Evolutionary conservation across 257 asterid species (phyloP), one percentile per base, ranked within the genome.

Genomic region (Oldenlandia corymbosa): DNA sequence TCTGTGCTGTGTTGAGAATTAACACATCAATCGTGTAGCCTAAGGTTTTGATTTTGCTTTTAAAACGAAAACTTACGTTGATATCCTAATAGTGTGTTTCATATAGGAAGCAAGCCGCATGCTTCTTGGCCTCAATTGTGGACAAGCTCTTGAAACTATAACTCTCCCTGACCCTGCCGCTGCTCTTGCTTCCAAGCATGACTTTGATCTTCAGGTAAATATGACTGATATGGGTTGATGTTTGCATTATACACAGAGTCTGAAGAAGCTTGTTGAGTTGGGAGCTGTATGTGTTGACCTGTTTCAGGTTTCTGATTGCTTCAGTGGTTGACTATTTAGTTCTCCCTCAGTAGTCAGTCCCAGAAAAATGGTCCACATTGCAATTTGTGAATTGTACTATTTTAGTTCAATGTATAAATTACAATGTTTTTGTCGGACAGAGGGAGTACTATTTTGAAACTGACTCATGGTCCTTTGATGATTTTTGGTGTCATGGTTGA

Each of bases 151-250:
- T 68, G 85, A 73, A 55, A 48, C 79, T 30, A 26, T 84, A 67
- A 16, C 71, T 37, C 72, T 92, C 50, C 81, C 88, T 0, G 84
- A 79, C 55, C 80, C 78, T 49, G 85, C 87, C 50, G 74, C 73
- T 59, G 67, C 84, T 47, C 87, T 89, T n/a, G 82, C 97, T 60
- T 66, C 79, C 6, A 66, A 82, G 26, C 84, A 89, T 73, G 81
- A 74, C 52, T 92, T 92, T 80, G 98, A 92, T 78, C 87, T 92
- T 49, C 97, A 87, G 97, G 98, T 88, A 65, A 50, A 30, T 62
- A 55, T 55, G 42, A 18, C 28, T 60, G 24, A 7, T 23, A 16
- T 26, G 17, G 26, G 2, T 10, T 11, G 37, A 12, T 53, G 37
- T 53, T n/a, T n/a, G n/a, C n/a, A n/a, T 55, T 31, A 30, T 17